Base-by-base conservation (phyloP, 352 stramenopile genomes). In the Phytophthora quininea region DNA sequence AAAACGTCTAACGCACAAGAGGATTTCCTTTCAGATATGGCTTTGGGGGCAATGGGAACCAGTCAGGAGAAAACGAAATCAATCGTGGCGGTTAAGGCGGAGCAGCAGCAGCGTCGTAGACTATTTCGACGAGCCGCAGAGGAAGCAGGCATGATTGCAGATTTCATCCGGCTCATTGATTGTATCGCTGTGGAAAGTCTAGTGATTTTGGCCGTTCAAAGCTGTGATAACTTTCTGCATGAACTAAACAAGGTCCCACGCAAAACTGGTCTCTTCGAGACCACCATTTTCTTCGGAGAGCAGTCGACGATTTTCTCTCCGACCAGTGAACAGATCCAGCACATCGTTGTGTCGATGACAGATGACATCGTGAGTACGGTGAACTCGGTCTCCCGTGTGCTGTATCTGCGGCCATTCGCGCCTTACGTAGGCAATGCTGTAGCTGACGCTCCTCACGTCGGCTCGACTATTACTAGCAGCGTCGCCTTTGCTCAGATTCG, bases 261-360 rank as follows among this genome's bases (percentile, higher is more conserved):
- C 12, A 95, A 97, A 61, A 96, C 89, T 0, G 95, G 95, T n/a
- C 69, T 98, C 9, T 98, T 98, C 42, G 92, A 98, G 66, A 98
- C 95, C 9, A 97, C 89, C 3, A 92, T 98, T 38, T 88, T 87
- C 43, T 98, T 98, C 55, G 86, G 81, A 35, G 82, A 94, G 14
- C 72, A 86, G 24, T 71, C 58, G 10, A 97, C 90, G 7, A 74
- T 86, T 14, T 98, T 98, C 63, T 67, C 71, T 2, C 95, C 95
- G 1, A 96, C 92, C 27, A 88, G 84, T 60, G 77, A 96, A 53
- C 89, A 98, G 49, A 97, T 98, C 58, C 79, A 96, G 56, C 81
- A 86, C 45, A 95, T 97, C 6, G 78, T 98, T 8, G 77, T 97
- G 3, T 75, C 90, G 1, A 93, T 97, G 74, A 95, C 87, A 1